A percentile compares a stretch with the other conserved stretches of the same genome.
These are phyloP conservation scores for Lentinula aciculospora DNA, from an alignment of 768 basidiomycete species.

Conservation along the genomic window DNA sequence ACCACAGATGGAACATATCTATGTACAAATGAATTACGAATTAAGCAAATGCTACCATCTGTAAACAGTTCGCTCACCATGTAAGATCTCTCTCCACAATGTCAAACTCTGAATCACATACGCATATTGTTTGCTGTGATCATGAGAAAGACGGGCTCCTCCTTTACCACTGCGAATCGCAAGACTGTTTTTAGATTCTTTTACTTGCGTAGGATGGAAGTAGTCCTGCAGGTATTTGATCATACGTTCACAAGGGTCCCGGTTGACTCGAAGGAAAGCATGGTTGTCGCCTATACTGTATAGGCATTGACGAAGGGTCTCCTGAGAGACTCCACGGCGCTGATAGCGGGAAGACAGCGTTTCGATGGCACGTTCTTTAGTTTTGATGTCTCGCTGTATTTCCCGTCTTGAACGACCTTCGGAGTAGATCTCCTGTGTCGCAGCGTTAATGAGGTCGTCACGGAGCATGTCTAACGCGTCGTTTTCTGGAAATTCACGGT, in stretches of 20 bases:
- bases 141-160: constrained; percentile 78
- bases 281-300: constrained; percentile 91
- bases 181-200: constrained; percentile 59
- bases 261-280: constrained; percentile 79
- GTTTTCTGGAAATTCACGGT: constrained; percentile 35
- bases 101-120: constrained; percentile 86
- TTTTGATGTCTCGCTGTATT: constrained; percentile 80
- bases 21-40: not conserved
- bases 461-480: constrained; percentile 64
- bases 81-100: constrained; percentile 80
- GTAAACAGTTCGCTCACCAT: constrained; percentile 41
- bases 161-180: constrained; percentile 79
- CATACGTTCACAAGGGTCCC: constrained; percentile 86
- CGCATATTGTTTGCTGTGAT: constrained; percentile 80
- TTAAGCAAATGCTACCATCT: not conserved
- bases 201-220: constrained; percentile 70
- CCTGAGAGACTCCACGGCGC: constrained; percentile 52
- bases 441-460: constrained; percentile 68
- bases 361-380: constrained; percentile 83
- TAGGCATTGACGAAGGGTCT: constrained; percentile 69
- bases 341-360: constrained; percentile 60
- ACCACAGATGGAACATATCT: constrained; percentile 92
- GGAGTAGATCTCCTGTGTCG: constrained; percentile 79
- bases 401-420: constrained; percentile 69
- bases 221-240: constrained; percentile 69